Evolutionary conservation across 306 rosid species (phyloP).

Genomic region (cucumber (Cucumis sativus)): Cucumber_9930_V3 NC_026659.2:21061501-21062000

Average conservation of each 20-base stretch:
- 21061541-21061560: background rate
- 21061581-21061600: constrained; percentile 7
- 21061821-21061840: constrained; percentile 45
- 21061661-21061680: constrained; percentile 39
- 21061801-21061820: constrained; percentile 71
- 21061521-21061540: constrained; percentile 62
- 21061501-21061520: constrained; percentile 75
- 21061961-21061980: constrained; percentile 60
- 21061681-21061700: constrained; percentile 41
- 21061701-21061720: constrained; percentile 70
- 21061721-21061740: constrained; percentile 65
- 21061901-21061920: constrained; percentile 34
- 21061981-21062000: constrained; percentile 58
- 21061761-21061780: constrained; percentile 61
- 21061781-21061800: constrained; percentile 42
- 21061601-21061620: constrained; percentile 33
- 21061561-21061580: background rate
- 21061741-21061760: constrained; percentile 71
- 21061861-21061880: constrained; percentile 44
- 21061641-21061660: constrained; percentile 35
- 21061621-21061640: constrained; percentile 76
- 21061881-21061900: constrained; percentile 25
- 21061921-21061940: constrained; percentile 54
- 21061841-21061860: constrained; percentile 27
- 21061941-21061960: constrained; percentile 50